A percentile compares a stretch with the other conserved stretches of the same genome.
Evolutionary conservation across 768 basidiomycete genomes (phyloP).

Genomic region (Omphalotus guepiniiformis): DNA sequence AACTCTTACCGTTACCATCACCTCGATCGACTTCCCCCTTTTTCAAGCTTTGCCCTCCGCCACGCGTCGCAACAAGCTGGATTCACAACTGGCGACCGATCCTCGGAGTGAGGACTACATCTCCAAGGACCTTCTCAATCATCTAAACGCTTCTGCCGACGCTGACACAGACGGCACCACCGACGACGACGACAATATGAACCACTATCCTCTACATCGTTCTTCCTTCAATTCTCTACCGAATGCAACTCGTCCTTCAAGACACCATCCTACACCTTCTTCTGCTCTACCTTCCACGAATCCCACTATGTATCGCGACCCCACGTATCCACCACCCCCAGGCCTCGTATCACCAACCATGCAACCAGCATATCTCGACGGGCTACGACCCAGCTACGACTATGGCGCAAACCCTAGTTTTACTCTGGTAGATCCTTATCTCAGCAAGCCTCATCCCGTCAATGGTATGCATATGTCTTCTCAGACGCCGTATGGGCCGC

Average conservation of each 20-base stretch:
- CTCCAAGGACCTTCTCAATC: constrained; percentile 41
- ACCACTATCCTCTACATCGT: constrained; percentile 28
- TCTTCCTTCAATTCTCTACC: constrained; percentile 36
- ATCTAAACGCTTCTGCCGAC: constrained; percentile 40
- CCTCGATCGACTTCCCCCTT: no score
- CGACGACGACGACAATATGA: constrained; percentile 28
- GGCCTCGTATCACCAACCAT: constrained; percentile 35
- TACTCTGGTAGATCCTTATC: background rate
- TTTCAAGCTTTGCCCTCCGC: no score
- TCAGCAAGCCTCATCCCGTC: background rate
- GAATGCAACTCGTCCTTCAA: constrained; percentile 33
- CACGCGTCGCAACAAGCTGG: no score
- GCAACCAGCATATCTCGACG: constrained; percentile 28
- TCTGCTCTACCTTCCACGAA: constrained; percentile 28
- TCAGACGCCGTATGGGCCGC: constrained; percentile 75
- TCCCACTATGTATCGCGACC: constrained; percentile 32
- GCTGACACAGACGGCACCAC: constrained; percentile 40
- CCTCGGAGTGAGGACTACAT: no score
- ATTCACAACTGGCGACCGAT: no score
- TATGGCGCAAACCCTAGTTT: background rate
- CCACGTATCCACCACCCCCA: constrained; percentile 21
- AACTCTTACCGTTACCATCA: no score
- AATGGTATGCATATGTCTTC: constrained; percentile 57
- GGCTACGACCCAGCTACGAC: constrained; percentile 25
- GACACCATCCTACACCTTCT: constrained; percentile 23